Evolutionary conservation across 2,329 filamentous ascomycete genomes (phyloP).

Genomic region (Lomentospora prolificans): DNA sequence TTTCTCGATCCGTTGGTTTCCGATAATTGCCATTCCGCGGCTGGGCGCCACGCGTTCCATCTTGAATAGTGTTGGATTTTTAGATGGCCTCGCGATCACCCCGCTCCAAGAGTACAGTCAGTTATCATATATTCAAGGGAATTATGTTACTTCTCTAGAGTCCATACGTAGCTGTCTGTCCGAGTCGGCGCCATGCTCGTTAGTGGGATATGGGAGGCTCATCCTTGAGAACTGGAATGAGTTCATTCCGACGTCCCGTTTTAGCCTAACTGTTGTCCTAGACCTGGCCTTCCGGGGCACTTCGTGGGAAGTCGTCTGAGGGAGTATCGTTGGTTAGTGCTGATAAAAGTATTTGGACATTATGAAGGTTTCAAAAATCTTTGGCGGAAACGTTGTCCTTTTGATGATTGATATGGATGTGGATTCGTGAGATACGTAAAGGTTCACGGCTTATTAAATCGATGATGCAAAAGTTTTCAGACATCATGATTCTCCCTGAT

Average conservation of each 20-base stretch:
- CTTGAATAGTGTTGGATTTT: constrained; percentile 23
- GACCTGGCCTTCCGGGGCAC: background rate
- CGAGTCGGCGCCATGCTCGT: background rate
- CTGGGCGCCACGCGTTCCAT: constrained; percentile 23
- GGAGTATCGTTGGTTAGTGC: background rate
- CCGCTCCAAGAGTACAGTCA: no score
- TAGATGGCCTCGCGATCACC: constrained; percentile 29
- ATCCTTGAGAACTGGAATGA: background rate
- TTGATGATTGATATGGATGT: background rate
- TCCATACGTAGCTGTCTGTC: background rate
- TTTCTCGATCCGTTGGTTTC: constrained; percentile 25
- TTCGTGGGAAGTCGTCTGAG: background rate
- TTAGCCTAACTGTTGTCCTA: background rate
- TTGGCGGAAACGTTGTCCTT: no score
- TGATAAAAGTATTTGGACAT: background rate
- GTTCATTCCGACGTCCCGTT: background rate
- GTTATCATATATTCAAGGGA: no score
- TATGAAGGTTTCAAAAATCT: background rate
- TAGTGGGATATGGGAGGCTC: background rate
- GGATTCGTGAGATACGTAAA: background rate
- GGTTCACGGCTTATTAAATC: no score
- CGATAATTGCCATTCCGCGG: constrained; percentile 16
- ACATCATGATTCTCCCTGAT: no score
- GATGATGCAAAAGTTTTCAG: no score
- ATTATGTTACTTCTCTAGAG: no score